Evolutionary conservation across 2,329 filamentous ascomycete species (phyloP).

Genomic region (Xylariaceae sp.): DNA sequence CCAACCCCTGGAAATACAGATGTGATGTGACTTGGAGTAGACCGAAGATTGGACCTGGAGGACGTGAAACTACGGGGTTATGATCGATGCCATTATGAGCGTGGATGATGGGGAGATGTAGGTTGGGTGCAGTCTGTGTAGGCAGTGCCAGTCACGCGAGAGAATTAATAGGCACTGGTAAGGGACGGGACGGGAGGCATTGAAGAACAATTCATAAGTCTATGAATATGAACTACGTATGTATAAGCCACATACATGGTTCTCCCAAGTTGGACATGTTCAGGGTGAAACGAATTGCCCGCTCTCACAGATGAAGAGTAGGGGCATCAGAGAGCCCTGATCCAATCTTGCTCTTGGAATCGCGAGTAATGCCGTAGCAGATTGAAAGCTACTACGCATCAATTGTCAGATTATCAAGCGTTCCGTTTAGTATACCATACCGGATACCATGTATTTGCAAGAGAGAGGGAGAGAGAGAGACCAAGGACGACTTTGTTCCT

Average conservation of each 20-base stretch:
- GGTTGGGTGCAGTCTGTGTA: neutral
- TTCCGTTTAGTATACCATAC: conserved; percentile 33
- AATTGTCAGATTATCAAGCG: conserved; percentile 47
- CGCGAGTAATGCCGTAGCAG: conserved; percentile 51
- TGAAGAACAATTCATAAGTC: neutral
- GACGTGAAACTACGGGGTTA: neutral
- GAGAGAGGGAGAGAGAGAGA: neutral
- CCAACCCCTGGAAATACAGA: neutral
- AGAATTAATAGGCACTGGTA: neutral
- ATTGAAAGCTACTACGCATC: conserved; percentile 51
- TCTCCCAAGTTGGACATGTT: conserved; percentile 40
- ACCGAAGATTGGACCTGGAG: neutral
- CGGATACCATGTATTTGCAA: neutral
- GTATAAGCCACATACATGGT: neutral
- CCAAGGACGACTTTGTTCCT: neutral
- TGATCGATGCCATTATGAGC: neutral
- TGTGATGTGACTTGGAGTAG: neutral
- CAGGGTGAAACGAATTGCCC: conserved; percentile 62
- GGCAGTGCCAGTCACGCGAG: neutral
- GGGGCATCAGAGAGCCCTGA: conserved; percentile 59
- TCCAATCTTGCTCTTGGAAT: conserved; percentile 52
- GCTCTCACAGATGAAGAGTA: conserved; percentile 41
- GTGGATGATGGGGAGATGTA: neutral
- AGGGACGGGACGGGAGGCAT: neutral
- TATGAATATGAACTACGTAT: conserved; percentile 4